A percentile compares a stretch with the other conserved stretches of the same genome.
Conservation (phyloP, 192 early-diverging fungal species). For the Backusella psychrophila region DNA sequence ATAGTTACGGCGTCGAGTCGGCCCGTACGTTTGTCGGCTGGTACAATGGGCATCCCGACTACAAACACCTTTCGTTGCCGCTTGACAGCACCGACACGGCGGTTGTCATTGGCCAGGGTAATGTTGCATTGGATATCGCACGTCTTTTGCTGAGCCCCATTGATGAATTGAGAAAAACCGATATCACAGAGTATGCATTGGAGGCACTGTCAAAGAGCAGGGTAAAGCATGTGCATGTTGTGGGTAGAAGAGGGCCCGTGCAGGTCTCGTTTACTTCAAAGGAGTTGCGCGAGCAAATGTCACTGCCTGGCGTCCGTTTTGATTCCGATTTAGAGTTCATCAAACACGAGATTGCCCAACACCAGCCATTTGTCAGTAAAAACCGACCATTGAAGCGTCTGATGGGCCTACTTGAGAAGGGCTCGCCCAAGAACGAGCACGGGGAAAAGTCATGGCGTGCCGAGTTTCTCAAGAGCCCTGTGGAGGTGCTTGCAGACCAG, state of each 20-base stretch:
- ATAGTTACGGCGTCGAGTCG: constrained; percentile 63
- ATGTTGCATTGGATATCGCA: constrained; percentile 92
- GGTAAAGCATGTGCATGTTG: constrained; percentile 80
- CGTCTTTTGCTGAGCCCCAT: constrained; percentile 77
- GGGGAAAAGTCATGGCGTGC: constrained; percentile 65
- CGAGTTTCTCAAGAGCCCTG: constrained; percentile 72
- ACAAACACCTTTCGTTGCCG: constrained; percentile 59
- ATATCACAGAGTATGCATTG: constrained; percentile 78
- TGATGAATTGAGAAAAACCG: constrained; percentile 75
- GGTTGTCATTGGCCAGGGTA: constrained; percentile 89
- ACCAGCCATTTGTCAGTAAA: constrained; percentile 34
- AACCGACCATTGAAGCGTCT: constrained; percentile 77
- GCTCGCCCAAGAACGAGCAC: constrained; percentile 22
- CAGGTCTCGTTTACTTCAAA: constrained; percentile 93
- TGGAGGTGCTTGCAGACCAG: constrained; percentile 41
- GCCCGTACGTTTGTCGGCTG: constrained; percentile 90
- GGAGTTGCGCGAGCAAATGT: constrained; percentile 92
- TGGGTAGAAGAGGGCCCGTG: constrained; percentile 89
- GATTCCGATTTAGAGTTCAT: constrained; percentile 62
- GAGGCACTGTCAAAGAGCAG: constrained; percentile 60
- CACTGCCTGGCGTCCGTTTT: constrained; percentile 63
- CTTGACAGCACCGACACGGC: constrained; percentile 68
- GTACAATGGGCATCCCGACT: constrained; percentile 88
- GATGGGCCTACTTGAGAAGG: constrained; percentile 78
- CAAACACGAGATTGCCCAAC: constrained; percentile 44